Conservation (phyloP, 257 asterid genomes). For the Oldenlandia corymbosa region DNA sequence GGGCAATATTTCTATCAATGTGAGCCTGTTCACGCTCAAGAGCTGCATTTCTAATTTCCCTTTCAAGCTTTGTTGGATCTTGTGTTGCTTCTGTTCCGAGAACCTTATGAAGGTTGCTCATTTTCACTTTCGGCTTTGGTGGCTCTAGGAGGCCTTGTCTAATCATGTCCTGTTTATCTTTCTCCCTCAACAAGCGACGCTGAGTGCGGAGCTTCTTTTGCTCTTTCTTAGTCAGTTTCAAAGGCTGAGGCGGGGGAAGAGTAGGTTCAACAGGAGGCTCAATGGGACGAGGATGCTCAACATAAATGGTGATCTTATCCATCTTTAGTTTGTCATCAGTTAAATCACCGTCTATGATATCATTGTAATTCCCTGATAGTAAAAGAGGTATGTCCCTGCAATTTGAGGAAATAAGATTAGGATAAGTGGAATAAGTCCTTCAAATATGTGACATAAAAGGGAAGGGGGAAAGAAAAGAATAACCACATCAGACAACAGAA, state of each 20-base stretch:
- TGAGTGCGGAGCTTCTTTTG: constrained; percentile 96
- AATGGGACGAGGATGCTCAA: constrained; percentile 87
- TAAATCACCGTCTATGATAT: constrained; percentile 33
- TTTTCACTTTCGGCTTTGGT: constrained; percentile 83
- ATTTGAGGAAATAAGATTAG: constrained; percentile 4
- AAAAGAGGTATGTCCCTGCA: constrained; percentile 77
- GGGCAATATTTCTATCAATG: constrained; percentile 76
- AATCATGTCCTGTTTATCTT: constrained; percentile 92
- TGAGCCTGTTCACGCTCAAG: constrained; percentile 99
- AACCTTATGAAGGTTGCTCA: constrained; percentile 96
- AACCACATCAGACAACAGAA: background rate
- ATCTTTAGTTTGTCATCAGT: constrained; percentile 43
- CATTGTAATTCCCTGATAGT: constrained; percentile 52
- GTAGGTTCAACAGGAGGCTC: constrained; percentile 87
- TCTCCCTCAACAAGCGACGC: constrained; percentile 74
- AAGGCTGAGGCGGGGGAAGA: constrained; percentile 96
- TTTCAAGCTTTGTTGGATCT: constrained; percentile 92
- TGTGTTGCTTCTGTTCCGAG: constrained; percentile 98
- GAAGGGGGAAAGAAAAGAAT: background rate
- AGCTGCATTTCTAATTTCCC: constrained; percentile 93
- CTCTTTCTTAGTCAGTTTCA: constrained; percentile 84
- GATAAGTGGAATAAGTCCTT: background rate
- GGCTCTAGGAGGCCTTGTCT: constrained; percentile 83
- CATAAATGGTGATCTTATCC: constrained; percentile 75
- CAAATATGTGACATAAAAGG: background rate